Base-by-base conservation (phyloP, 139 green algal genomes). In the Chlamydomonas incerta region DNA sequence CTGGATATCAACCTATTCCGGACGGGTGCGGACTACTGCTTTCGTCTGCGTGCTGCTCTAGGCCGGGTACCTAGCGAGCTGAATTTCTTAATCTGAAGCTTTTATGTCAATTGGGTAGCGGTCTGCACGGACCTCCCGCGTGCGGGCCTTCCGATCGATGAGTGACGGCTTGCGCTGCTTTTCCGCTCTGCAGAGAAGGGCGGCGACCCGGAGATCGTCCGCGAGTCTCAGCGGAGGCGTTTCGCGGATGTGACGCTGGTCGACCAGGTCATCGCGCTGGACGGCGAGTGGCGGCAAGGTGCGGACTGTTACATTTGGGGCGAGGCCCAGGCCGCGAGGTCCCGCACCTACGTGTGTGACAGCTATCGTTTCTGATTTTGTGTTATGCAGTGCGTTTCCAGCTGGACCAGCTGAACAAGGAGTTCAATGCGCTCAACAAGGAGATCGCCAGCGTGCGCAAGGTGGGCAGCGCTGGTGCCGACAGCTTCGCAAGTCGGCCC, bases 1-100 rank as follows among this genome's bases (percentile, higher is more conserved):
- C 88, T 99, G 34, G 97, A 99, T 81, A 98, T 99, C 85, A 99
- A 99, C 73, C 72, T 99, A 0, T 98, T 99, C 79, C 62, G 87
- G n/a, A 72, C 60, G 26, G 68, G 35, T 86, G n/a, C 1, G 33
- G 28, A 21, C 62, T 52, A 31, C 17, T 29, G 50, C 20, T 34
- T 46, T 41, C 57, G 60, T 71, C 41, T 50, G 5, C 6, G 41
- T 5, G 41, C 41, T 13, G 8, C 8, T 50, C 8, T 50, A 5
- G 41, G 41, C 41, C 41, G 6, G 8, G 41, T 8, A 50, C 41
- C 41, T 50, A 13, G 8, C 41, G 41, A 13, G 41, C 41, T 50
- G 41, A 8, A 50, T 50, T 50, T 13, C 41, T 13, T 13, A 13
- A 50, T 8, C 6, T 8, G 41, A 50, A 5, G 6, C 5, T 50